Conservation (phyloP, 2,329 filamentous ascomycete genomes). For the Hymenoscyphus linearis region DNA sequence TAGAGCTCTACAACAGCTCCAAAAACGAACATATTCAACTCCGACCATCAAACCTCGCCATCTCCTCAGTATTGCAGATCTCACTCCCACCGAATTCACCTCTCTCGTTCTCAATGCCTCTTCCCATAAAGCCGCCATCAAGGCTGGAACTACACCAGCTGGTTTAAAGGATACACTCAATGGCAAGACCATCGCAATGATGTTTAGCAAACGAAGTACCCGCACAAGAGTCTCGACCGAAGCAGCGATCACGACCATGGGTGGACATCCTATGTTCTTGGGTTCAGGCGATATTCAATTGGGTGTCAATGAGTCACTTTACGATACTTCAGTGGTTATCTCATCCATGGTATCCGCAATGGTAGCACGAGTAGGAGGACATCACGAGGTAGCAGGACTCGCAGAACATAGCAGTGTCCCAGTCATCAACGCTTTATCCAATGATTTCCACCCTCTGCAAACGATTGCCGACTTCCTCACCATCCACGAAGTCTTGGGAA, state of each 20-base stretch:
- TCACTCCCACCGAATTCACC: slow-evolving; percentile 73
- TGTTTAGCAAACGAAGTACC: slow-evolving; percentile 95
- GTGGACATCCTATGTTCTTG: slow-evolving; percentile 93
- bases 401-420: slow-evolving; percentile 71
- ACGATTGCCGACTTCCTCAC: slow-evolving; percentile 92
- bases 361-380: slow-evolving; percentile 71
- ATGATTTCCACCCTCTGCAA: slow-evolving; percentile 90
- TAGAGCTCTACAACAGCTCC: slow-evolving; percentile 20
- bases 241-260: slow-evolving; percentile 79
- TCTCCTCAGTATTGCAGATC: slow-evolving; percentile 84
- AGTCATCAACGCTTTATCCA: slow-evolving; percentile 82
- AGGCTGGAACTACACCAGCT: slow-evolving; percentile 57
- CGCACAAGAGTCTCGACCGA: slow-evolving; percentile 92
- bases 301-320: slow-evolving; percentile 91
- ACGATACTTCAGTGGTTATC: slow-evolving; percentile 86
- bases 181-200: slow-evolving; percentile 84
- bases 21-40: slow-evolving; percentile 21
- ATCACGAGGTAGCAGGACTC: slow-evolving; percentile 67
- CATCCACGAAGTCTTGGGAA: slow-evolving; percentile 67
- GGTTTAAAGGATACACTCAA: slow-evolving; percentile 57
- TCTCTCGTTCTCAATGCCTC: slow-evolving; percentile 79
- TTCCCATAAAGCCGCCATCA: slow-evolving; percentile 70
- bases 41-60: slow-evolving; percentile 64
- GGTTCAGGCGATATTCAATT: slow-evolving; percentile 95
- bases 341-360: slow-evolving; percentile 89